phyloP scores from a whole-genome alignment of 371 early-diverging fungal genomes.

The Circinella minor region DNA sequence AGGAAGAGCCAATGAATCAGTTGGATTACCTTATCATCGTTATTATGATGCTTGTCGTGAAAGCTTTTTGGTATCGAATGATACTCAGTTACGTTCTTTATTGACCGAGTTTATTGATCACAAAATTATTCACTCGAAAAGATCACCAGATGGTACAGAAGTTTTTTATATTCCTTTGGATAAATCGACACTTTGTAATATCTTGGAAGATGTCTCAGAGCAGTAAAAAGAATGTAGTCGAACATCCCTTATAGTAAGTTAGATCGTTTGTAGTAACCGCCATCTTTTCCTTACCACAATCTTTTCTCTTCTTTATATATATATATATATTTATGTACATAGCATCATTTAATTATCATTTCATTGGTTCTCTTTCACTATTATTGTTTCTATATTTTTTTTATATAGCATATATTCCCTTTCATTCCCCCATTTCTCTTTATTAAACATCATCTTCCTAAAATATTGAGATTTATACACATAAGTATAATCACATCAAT shows the following conservation, averaged over 20 bases:
- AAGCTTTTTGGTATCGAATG: conserved; percentile 81
- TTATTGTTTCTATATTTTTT: background rate
- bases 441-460: too few species aligned
- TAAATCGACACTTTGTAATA: conserved; percentile 56
- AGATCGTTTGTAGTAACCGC: too few species aligned
- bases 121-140: conserved; percentile 74
- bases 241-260: too few species aligned
- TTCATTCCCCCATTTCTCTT: background rate
- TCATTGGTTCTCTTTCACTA: background rate
- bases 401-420: background rate
- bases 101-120: conserved; percentile 94
- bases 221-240: background rate
- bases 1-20: conserved; percentile 39
- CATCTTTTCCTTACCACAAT: too few species aligned
- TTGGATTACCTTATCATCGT: conserved; percentile 65
- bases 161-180: conserved; percentile 83
- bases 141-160: conserved; percentile 77
- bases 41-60: conserved; percentile 80
- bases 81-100: conserved; percentile 81
- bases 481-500: too few species aligned
- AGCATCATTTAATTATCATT: background rate
- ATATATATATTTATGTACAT: background rate
- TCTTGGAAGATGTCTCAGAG: conserved; percentile 61
- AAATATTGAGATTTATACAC: too few species aligned
- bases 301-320: background rate